Evolutionary conservation across 2,329 filamentous ascomycete genomes (phyloP), one percentile per base, ranked within the genome.

Genomic region (Pyrenophora seminiperda): DNA sequence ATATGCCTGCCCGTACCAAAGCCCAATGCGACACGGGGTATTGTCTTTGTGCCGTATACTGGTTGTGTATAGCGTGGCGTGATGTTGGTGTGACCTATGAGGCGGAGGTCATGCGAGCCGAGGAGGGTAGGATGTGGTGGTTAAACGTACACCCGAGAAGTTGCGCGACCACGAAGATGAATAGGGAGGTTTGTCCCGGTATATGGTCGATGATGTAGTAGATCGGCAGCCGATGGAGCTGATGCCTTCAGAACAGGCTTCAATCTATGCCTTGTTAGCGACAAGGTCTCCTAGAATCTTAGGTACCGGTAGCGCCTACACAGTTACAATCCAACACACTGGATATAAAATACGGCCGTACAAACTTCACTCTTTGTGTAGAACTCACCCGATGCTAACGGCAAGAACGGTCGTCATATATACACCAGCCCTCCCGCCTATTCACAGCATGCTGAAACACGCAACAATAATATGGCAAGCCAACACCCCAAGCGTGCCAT

Each of bases 61-160:
- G 54, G 56, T 51, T 54, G 56, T 61, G 50, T 27, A 44, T 14
- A 20, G 55, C 56, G 62, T 69, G 66, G 63, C 64, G 66, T 69
- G 66, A 69, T 65, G 55, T 48, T 67, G 58, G 61, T 59, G 55
- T 67, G 65, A 68, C 49, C 47, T 7, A 20, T 63, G 61, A 48
- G 53, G 56, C 52, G 57, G 54, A 41, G 17, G 30, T 65, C 64
- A 53, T 56, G 57, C 55, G 56, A 61, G 60, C 53, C 24, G 50
- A 41, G 56, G 53, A 54, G 13, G 31, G 50, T 43, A 56, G 41
- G 50, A 47, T 39, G 46, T 39, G 17, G 30, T 53, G 60, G 62
- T 52, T 61, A 54, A 65, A 43, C 19, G 15, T 44, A 61, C 44
- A 61, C 50, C 62, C 62, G 56, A 53, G 34, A 44, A 22, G 43